phyloP scores from a whole-genome alignment of 768 basidiomycete species.

The Rubroboletus satanas region DNA sequence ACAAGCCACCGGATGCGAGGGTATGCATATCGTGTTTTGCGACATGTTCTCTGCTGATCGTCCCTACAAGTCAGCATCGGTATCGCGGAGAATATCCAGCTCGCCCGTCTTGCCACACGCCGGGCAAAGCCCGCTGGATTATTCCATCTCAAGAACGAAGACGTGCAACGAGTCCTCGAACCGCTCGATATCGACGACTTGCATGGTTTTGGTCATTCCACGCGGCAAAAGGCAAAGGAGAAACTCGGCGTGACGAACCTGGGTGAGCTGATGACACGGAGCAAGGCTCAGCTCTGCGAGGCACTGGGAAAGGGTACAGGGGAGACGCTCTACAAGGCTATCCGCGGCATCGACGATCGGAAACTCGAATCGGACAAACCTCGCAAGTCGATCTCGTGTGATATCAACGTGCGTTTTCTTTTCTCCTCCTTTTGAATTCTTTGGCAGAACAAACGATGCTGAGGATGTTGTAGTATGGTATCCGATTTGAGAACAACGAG shows the following conservation, averaged over 20 bases:
- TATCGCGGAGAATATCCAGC: constrained; percentile 85
- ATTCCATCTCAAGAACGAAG: constrained; percentile 61
- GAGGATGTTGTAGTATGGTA: constrained; percentile 69
- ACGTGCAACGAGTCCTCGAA: constrained; percentile 52
- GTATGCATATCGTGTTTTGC: constrained; percentile 34
- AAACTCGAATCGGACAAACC: constrained; percentile 80
- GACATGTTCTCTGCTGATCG: neutral
- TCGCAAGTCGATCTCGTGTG: constrained; percentile 88
- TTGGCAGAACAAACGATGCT: neutral
- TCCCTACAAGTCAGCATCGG: constrained; percentile 83
- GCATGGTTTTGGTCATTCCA: constrained; percentile 81
- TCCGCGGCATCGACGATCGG: constrained; percentile 80
- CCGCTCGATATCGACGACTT: constrained; percentile 75
- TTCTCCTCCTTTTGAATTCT: neutral
- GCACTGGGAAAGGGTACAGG: constrained; percentile 78
- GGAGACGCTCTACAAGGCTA: constrained; percentile 77
- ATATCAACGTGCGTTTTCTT: constrained; percentile 75
- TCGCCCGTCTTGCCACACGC: constrained; percentile 88
- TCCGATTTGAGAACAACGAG: constrained; percentile 80
- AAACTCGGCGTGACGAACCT: constrained; percentile 72
- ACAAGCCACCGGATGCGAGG: constrained; percentile 80
- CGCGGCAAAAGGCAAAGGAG: constrained; percentile 72
- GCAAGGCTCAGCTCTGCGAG: constrained; percentile 61
- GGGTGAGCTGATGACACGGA: constrained; percentile 62
- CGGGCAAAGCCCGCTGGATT: constrained; percentile 89